Evolutionary conservation across 192 early-diverging fungal genomes (phyloP).

Genomic region (Umbelopsis sp.): DNA sequence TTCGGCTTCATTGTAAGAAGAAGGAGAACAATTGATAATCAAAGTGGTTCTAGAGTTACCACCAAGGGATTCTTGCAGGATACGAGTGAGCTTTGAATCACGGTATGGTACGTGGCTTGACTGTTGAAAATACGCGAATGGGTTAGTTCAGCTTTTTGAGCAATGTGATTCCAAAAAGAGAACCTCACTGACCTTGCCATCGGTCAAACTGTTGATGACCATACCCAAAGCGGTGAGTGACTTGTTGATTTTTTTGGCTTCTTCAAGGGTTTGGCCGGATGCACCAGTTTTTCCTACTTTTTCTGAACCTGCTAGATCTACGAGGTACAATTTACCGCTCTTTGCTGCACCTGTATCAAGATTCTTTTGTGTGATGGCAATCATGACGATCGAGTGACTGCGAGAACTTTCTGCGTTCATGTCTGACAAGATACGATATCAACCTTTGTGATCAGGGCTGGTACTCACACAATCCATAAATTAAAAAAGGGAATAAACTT

Average conservation of each 20-base stretch:
- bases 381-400: constrained; percentile 96
- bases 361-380: constrained; percentile 97
- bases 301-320: constrained; percentile 99
- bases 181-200: constrained; percentile 78
- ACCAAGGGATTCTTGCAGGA: constrained; percentile 98
- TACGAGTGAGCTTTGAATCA: constrained; percentile 98
- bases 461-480: not conserved
- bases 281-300: constrained; percentile 97
- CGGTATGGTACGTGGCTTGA: constrained; percentile 98
- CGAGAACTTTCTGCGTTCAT: constrained; percentile 99
- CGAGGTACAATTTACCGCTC: constrained; percentile 91
- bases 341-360: constrained; percentile 84
- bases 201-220: constrained; percentile 99
- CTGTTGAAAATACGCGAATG: constrained; percentile 36
- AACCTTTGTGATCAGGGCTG: constrained; percentile 6
- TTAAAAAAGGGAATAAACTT: constrained; percentile 32
- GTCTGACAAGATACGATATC: constrained; percentile 48
- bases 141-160: not conserved
- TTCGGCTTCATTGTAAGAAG: constrained; percentile 96
- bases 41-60: constrained; percentile 99
- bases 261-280: constrained; percentile 94
- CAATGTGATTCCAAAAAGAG: not conserved
- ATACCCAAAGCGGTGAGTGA: constrained; percentile 96
- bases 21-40: constrained; percentile 98
- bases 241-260: constrained; percentile 99